Conservation (phyloP, 2,329 filamentous ascomycete genomes). For the Fusarium burgessii region DNA sequence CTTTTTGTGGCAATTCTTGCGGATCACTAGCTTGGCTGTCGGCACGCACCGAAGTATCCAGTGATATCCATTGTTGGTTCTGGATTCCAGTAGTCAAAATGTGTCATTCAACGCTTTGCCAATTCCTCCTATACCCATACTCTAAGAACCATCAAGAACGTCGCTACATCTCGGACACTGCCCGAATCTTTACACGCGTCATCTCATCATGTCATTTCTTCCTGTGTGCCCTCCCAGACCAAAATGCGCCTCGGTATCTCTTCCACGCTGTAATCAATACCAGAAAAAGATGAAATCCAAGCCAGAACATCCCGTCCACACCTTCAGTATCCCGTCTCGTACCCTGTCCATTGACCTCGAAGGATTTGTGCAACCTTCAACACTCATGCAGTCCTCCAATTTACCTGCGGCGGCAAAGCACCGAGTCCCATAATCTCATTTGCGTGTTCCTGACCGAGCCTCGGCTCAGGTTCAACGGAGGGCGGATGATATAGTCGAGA, state of each 20-base stretch:
- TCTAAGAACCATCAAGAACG: neutral
- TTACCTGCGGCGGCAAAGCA: slow-evolving; percentile 1
- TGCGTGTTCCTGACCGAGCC: neutral
- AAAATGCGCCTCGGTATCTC: slow-evolving; percentile 39
- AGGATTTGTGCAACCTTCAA: slow-evolving; percentile 13
- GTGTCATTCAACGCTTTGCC: slow-evolving; percentile 12
- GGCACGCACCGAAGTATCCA: slow-evolving; percentile 18
- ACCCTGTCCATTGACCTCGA: neutral
- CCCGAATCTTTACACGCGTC: slow-evolving; percentile 29
- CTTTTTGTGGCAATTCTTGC: slow-evolving; percentile 23
- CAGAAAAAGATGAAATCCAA: slow-evolving; percentile 9
- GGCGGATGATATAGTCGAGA: slow-evolving; percentile 35
- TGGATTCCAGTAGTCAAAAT: slow-evolving; percentile 4
- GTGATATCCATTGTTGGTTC: neutral
- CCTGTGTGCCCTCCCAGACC: neutral
- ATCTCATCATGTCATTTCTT: slow-evolving; percentile 17
- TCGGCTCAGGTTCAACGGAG: slow-evolving; percentile 32
- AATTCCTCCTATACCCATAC: slow-evolving; percentile 1
- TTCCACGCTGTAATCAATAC: slow-evolving; percentile 2
- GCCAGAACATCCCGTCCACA: slow-evolving; percentile 9
- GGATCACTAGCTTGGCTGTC: slow-evolving; percentile 7
- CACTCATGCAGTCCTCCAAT: slow-evolving; percentile 1
- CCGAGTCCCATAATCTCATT: slow-evolving; percentile 1
- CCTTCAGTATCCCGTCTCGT: slow-evolving; percentile 8
- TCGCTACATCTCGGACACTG: slow-evolving; percentile 32